Conservation (phyloP, 768 basidiomycete species). For the Termitomyces bulborhizus region DNA sequence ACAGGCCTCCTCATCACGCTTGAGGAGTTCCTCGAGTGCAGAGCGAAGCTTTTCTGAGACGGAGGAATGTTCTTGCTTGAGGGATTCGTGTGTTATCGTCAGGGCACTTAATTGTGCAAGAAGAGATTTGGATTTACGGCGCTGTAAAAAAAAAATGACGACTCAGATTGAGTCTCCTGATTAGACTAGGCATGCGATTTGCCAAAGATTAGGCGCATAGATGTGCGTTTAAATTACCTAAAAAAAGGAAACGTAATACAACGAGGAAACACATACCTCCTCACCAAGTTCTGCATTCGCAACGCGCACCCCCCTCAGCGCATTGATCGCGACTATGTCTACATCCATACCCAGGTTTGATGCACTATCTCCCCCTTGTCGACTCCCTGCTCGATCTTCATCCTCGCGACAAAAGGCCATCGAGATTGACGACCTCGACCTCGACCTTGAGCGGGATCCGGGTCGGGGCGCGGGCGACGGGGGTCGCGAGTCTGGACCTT, state of each 20-base stretch:
- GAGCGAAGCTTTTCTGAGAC: conserved; percentile 1
- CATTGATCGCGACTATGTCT: conserved; percentile 11
- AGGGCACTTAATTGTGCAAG: conserved; percentile 9
- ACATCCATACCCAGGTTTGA: not conserved
- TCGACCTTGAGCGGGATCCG: conserved; percentile 3
- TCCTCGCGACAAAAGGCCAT: not conserved
- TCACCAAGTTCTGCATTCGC: conserved; percentile 10
- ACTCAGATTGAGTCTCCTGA: not conserved
- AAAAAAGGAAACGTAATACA: not conserved
- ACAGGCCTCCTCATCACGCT: not conserved
- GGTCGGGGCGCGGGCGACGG: not conserved
- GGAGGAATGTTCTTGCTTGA: conserved; percentile 3
- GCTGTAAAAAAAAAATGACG: not conserved
- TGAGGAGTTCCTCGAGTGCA: not conserved
- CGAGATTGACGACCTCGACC: conserved; percentile 3
- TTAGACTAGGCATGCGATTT: not conserved
- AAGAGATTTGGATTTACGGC: conserved; percentile 2
- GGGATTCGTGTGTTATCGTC: conserved; percentile 5
- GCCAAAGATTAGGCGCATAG: not conserved
- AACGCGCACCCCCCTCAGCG: conserved; percentile 7
- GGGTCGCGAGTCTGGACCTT: conserved; percentile 10
- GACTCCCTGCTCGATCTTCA: not conserved
- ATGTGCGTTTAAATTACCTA: not conserved
- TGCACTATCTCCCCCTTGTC: not conserved
- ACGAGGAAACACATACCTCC: conserved; percentile 6